Base-by-base conservation (phyloP, 257 asterid species). In the Mentha longifolia region DNA sequence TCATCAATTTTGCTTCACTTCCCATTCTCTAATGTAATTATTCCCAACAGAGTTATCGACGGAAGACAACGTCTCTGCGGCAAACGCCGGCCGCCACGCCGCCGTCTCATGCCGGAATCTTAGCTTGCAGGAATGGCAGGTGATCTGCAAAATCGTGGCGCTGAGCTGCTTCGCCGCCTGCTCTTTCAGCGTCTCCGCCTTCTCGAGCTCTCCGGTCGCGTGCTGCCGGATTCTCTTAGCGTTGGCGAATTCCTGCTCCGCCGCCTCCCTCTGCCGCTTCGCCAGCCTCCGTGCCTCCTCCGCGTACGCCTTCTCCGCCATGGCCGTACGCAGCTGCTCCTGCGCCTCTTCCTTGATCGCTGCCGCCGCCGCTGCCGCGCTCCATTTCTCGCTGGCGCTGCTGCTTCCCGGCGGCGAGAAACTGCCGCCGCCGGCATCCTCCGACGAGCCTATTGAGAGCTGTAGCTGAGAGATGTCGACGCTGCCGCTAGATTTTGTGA, bases 191-290 rank as follows among this genome's bases (percentile, higher is more conserved):
- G 86, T 77, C 39, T 77, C 80, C 13, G 98, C 97, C 66, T 79
- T 86, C 14, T 81, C 86, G 52, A 91, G 61, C 70, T 93, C 96
- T 39, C 71, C 85, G 71, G 67, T 84, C 5, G 98, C 96, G 66
- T 88, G 96, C 75, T 85, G 92, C 62, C 97, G 73, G 12, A 93
- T 87, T 15, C 89, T 82, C 72, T 91, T 93, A 1, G 98, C 96
- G 19, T 87, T 86, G 0, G 82, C 78, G 25, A 91, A 87, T 55
- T 93, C 97, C 61, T 68, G 76, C 85, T 93, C 98, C 5, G 96
- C 98, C 56, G 76, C 11, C 75, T 87, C 97, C 3, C 88, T 78
- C 76, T 88, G 97, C 33, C 91, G 74, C 78, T 76, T 81, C 6
- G 97, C 92, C 49, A 82, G 87, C 61, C 45, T 74, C 68, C 96